Percentiles rank a stretch among this genome's conserved stretches.
Evolutionary conservation across 345 rosid species (phyloP).

Genomic region (Eucalyptus marginata): DNA sequence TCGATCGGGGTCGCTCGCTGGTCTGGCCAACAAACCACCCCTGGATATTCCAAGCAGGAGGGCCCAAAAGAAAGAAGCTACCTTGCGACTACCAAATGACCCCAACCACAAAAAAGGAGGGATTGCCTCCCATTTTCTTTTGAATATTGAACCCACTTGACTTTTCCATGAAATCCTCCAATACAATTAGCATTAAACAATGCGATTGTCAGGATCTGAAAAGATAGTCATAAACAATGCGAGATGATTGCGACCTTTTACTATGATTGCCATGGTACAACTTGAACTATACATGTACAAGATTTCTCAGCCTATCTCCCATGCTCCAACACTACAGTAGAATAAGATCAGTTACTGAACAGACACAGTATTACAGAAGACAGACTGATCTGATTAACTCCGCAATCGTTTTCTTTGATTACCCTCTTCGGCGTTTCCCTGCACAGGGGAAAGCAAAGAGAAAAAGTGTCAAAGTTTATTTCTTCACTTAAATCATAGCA

Average conservation of each 20-base stretch:
- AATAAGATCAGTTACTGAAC: conserved; percentile 10
- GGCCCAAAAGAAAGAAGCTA: not conserved
- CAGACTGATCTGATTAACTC: conserved; percentile 34
- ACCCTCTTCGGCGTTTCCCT: conserved; percentile 69
- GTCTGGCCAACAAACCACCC: not conserved
- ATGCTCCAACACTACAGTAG: conserved; percentile 6
- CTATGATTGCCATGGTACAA: conserved; percentile 26
- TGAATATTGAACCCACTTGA: not conserved
- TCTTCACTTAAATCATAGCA: not conserved
- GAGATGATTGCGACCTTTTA: not conserved
- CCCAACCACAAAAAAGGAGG: not conserved
- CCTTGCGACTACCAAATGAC: not conserved
- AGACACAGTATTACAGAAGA: conserved; percentile 24
- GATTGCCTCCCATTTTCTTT: not conserved
- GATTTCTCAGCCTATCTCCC: conserved; percentile 14
- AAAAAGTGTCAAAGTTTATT: not conserved
- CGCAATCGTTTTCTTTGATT: conserved; percentile 66
- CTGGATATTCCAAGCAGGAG: not conserved
- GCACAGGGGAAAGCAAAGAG: conserved; percentile 7
- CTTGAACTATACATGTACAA: conserved; percentile 45
- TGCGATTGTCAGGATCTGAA: not conserved
- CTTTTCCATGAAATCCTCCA: not conserved
- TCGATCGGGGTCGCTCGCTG: too few species aligned
- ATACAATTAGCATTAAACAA: not conserved
- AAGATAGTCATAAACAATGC: not conserved